Percentiles rank a stretch among this genome's conserved stretches.
phyloP scores from a whole-genome alignment of 441 rosid genomes.

The Euphorbia celastroides region DNA sequence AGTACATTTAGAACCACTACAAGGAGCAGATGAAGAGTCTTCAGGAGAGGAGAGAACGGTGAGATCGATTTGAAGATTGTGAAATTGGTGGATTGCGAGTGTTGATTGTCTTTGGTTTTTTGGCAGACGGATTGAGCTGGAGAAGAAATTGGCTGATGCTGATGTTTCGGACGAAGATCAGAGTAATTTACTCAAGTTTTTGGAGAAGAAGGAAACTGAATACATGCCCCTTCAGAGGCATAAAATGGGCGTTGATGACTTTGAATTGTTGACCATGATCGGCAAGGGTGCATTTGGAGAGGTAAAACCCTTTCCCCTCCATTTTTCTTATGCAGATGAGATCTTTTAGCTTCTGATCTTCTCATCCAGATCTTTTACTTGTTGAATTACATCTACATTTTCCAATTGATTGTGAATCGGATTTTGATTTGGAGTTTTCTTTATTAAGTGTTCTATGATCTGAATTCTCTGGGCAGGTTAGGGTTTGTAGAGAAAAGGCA shows the following conservation, averaged over 20 bases:
- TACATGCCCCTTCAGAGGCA: slow-evolving; percentile 94
- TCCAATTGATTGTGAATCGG: background rate
- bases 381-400: background rate
- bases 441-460: background rate
- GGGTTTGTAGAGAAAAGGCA: slow-evolving; percentile 80
- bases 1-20: slow-evolving; percentile 94
- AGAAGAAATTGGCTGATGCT: slow-evolving; percentile 88
- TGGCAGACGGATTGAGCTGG: slow-evolving; percentile 55
- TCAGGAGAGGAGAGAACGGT: slow-evolving; percentile 86
- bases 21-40: slow-evolving; percentile 93
- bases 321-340: background rate
- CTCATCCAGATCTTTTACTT: background rate
- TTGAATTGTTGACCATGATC: slow-evolving; percentile 85
- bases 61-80: background rate
- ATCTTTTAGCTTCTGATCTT: background rate
- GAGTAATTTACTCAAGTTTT: slow-evolving; percentile 69
- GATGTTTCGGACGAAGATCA: slow-evolving; percentile 88
- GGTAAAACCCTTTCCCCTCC: slow-evolving; percentile 30
- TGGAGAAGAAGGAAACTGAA: slow-evolving; percentile 94
- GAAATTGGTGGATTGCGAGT: background rate
- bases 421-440: background rate
- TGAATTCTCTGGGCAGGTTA: slow-evolving; percentile 49
- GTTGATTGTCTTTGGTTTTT: slow-evolving; percentile 1
- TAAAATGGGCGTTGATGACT: slow-evolving; percentile 93
- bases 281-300: slow-evolving; percentile 99